phyloP scores from a whole-genome alignment of 306 rosid species.

The Rubus idaeus region DNA sequence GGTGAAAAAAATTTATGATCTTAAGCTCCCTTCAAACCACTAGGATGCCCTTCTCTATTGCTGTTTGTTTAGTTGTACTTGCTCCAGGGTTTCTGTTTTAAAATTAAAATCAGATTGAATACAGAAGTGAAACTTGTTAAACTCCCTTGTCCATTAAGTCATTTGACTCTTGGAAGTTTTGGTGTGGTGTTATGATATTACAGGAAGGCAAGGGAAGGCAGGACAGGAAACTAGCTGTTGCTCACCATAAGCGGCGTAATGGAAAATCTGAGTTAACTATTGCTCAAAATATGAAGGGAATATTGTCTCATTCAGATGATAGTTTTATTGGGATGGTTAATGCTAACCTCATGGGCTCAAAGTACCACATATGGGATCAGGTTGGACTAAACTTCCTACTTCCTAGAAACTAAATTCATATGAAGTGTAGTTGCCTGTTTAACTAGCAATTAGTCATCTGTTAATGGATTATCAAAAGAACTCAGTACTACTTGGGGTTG shows the following conservation, averaged over 20 bases:
- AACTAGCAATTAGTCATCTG: neutral
- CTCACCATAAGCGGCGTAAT: slow-evolving; percentile 55
- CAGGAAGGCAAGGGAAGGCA: slow-evolving; percentile 93
- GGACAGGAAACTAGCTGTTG: slow-evolving; percentile 85
- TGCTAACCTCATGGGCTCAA: slow-evolving; percentile 84
- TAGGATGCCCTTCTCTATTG: neutral
- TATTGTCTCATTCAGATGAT: slow-evolving; percentile 53
- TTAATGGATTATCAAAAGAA: too few species aligned
- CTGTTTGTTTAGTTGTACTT: neutral
- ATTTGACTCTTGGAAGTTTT: neutral
- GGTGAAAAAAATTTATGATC: neutral
- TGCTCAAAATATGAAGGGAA: slow-evolving; percentile 67
- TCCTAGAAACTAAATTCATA: neutral
- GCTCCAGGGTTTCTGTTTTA: neutral
- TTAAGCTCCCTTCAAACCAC: neutral
- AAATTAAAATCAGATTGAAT: neutral
- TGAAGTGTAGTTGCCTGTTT: neutral
- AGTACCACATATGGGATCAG: slow-evolving; percentile 83
- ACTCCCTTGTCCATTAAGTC: neutral
- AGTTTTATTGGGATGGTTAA: slow-evolving; percentile 68
- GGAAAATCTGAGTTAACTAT: slow-evolving; percentile 63
- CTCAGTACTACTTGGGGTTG: neutral
- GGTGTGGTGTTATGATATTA: neutral
- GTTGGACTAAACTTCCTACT: slow-evolving; percentile 27
- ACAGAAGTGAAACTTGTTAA: neutral